phyloP scores from a whole-genome alignment of 768 basidiomycete genomes.

The Tricholoma saponaceum region DNA sequence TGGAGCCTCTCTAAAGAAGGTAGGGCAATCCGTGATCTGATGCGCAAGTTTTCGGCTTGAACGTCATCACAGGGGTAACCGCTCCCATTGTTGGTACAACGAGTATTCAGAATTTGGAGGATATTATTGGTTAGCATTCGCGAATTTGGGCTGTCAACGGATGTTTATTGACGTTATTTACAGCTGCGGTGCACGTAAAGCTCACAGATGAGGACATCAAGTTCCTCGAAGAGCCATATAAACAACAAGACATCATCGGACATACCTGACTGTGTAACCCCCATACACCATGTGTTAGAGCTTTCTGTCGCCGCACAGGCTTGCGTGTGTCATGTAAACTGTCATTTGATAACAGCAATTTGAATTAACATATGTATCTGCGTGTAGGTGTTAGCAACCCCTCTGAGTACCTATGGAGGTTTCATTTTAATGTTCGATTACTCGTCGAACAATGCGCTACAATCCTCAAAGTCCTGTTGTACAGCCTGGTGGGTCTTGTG shows the following conservation, averaged over 20 bases:
- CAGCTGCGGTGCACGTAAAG: conserved; percentile 41
- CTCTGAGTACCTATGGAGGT: no score
- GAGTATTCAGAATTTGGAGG: conserved; percentile 45
- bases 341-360: no score
- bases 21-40: conserved; percentile 7
- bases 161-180: neutral
- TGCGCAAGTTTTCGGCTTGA: neutral
- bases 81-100: conserved; percentile 60
- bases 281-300: no score
- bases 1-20: conserved; percentile 47
- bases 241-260: conserved; percentile 39
- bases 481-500: no score
- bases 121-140: conserved; percentile 39
- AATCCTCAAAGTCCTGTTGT: no score
- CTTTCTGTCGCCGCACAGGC: no score
- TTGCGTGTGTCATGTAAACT: no score
- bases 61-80: conserved; percentile 32
- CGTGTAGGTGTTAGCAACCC: no score
- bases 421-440: no score
- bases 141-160: neutral
- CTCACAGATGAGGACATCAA: conserved; percentile 55
- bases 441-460: no score
- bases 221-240: conserved; percentile 52
- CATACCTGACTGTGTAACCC: conserved; percentile 36
- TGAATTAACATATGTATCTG: no score